These are phyloP conservation scores for Venturia pyrina DNA, from an alignment of 2,329 filamentous ascomycete species.

Conservation along the genomic window DNA sequence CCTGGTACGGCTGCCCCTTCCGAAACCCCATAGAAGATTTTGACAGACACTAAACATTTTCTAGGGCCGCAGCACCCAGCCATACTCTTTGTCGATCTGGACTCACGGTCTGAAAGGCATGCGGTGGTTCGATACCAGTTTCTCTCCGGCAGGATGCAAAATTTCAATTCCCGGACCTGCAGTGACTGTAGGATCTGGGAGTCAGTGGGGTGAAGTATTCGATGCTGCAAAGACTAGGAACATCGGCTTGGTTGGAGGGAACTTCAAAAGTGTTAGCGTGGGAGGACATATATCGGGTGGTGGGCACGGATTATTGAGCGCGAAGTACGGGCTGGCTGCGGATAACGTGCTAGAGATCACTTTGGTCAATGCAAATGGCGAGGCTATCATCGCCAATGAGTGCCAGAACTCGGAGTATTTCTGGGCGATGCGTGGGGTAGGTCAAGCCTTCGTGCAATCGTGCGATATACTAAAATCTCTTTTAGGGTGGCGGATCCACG, in stretches of 20 bases:
- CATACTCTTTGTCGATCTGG: conserved; percentile 10
- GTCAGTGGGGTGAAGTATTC: conserved; percentile 9
- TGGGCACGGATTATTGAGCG: conserved; percentile 25
- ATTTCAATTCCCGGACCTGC: conserved; percentile 10
- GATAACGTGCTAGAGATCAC: conserved; percentile 31
- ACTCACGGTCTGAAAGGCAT: conserved; percentile 10
- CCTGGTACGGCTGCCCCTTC: neutral
- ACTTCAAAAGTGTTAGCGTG: neutral
- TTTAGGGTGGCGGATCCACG: conserved; percentile 11
- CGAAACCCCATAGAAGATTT: neutral
- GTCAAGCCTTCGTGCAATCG: neutral
- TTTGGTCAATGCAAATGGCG: conserved; percentile 29
- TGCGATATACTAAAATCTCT: neutral
- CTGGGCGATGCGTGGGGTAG: conserved; percentile 10
- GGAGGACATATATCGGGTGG: conserved; percentile 16
- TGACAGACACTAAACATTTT: neutral
- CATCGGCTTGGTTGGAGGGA: conserved; percentile 5
- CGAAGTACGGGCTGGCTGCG: conserved; percentile 25
- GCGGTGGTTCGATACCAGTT: conserved; percentile 4
- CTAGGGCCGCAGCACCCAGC: conserved; percentile 6
- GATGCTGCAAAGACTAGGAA: neutral
- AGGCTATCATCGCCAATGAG: conserved; percentile 28
- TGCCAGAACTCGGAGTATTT: conserved; percentile 12
- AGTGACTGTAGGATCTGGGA: conserved; percentile 12
- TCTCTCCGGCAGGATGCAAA: conserved; percentile 8